Base-by-base conservation (phyloP, 2,329 filamentous ascomycete genomes). In the Aspergillus melleus region DNA sequence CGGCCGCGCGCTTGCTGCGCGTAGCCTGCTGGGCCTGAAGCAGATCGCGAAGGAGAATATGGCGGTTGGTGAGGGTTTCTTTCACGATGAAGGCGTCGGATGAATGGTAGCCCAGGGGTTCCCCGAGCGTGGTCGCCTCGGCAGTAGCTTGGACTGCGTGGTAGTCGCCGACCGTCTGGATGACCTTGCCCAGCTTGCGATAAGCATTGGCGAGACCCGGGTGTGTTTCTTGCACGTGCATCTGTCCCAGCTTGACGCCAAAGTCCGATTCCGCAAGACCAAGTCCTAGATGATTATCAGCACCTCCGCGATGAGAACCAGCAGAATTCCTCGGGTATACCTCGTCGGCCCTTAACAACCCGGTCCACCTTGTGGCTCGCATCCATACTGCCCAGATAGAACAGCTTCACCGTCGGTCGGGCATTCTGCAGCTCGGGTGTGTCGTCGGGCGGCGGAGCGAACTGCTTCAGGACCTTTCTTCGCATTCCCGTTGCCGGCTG, bases 41-140 rank as follows among this genome's bases (percentile, higher is more conserved):
- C 61, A 98, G 88, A 72, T 99, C 95, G 60, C 95, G 92, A 49
- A 96, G 89, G 20, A 99, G 85, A 63, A 99, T 96, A 78, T 99
- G 95, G 12, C 95, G 90, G 79, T 99, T 99, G 4, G 95, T 99
- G 64, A 99, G 84, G 11, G 93, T 96, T 74, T 99, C 95, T 77
- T 99, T 99, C 66, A 98, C 95, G 68, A 98, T 96, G 73, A 97
- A 96, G 49, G 95, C 91, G 76, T 99, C 95, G 59, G 91, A 89
- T 49, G 92, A 96, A 78, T 98, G 92, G 73, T 98, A 97, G 70
- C 93, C 90, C 63, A 99, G 87, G 11, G 95, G 91, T 69, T 99
- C 95, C 50, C 92, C 92, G 54, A 99, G 84, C 1, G 94, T 97
- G 9, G 94, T 96, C 9, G 95, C 95, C 80, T 99, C 94, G 16